phyloP scores from a whole-genome alignment of 305 asterid species.

The Solanum chacoense region DNA sequence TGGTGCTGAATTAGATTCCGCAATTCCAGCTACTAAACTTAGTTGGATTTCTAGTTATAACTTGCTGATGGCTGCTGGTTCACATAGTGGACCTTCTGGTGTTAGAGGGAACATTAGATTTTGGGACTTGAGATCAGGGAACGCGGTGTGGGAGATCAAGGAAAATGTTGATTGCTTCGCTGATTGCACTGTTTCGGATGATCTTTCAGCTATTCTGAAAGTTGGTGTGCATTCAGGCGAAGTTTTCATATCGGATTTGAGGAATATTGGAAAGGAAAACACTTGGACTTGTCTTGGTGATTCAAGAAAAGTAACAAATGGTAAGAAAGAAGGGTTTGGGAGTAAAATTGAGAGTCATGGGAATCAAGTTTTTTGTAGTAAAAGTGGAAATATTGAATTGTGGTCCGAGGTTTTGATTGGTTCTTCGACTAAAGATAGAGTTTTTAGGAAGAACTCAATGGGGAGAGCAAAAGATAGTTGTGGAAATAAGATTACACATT shows the following conservation, averaged over 20 bases:
- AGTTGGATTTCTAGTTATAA: conserved; percentile 60
- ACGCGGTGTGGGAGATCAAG: conserved; percentile 52
- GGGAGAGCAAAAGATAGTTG: conserved; percentile 72
- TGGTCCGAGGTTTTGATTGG: conserved; percentile 73
- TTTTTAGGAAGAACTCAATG: conserved; percentile 58
- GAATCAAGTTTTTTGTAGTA: conserved; percentile 63
- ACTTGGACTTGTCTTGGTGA: conserved; percentile 73
- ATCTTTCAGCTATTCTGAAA: conserved; percentile 46
- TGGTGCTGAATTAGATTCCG: conserved; percentile 84
- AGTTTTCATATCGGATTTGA: conserved; percentile 57
- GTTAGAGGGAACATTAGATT: conserved; percentile 65
- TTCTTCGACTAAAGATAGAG: conserved; percentile 20
- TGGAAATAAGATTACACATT: conserved; percentile 36
- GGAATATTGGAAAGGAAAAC: conserved; percentile 29
- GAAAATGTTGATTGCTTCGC: conserved; percentile 79
- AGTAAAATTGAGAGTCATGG: conserved; percentile 64
- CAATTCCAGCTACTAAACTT: conserved; percentile 77
- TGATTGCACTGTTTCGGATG: conserved; percentile 54
- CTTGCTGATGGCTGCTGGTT: conserved; percentile 87
- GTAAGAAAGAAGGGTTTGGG: conserved; percentile 80
- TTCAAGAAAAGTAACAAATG: conserved; percentile 37
- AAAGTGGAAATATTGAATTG: conserved; percentile 56
- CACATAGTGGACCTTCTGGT: conserved; percentile 84
- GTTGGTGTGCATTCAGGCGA: conserved; percentile 79
- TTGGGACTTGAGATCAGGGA: conserved; percentile 80